Base-by-base conservation (phyloP, 1,284 basidiomycete genomes). In the Boletus sp. region DNA sequence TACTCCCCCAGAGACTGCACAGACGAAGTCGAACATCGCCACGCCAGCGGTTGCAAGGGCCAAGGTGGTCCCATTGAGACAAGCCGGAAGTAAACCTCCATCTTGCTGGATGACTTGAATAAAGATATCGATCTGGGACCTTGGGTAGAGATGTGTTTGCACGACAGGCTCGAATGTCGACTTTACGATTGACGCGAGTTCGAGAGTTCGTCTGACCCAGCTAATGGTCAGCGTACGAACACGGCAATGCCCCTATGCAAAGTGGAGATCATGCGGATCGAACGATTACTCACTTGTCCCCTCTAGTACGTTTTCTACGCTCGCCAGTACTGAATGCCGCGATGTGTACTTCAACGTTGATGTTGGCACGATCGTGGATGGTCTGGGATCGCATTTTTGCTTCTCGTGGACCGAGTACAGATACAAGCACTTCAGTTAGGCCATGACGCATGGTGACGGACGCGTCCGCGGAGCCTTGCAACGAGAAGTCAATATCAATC, bases 101-200 rank as follows among this genome's bases (percentile, higher is more conserved):
- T 99, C 96, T 70, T 96, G 91, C 66, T 96, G 91, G 46, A 97
- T 78, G 35, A 99, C 89, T 72, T 96, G 93, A 13, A 99, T 82
- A 73, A 90, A 92, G 60, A 99, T 89, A 74, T 97, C 92, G 72
- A 99, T 96, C 72, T 96, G 88, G 33, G 92, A 92, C 53, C 96
- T 88, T 8, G 96, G 96, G 74, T 96, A 98, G 50, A 98, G 82
- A 63, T 84, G 84, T 2, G 91, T 90, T 71, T 96, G 91, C 42
- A 99, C 84, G 53, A 97, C 93, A 44, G 96, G 94, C 71, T 98
- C 95, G 67, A 99, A 98, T 0, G 96, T 98, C 41, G 92, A 89
- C 75, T 94, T 91, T 63, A 99, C 88, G 15, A 89, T 86, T 2
- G 92, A 82, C 2, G 89, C 91, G 60, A 98, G 82, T 74, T 99